Evolutionary conservation across 2,329 filamentous ascomycete genomes (phyloP), one percentile per base, ranked within the genome.

Genomic region (Torrubiellomyces zombiae): DNA sequence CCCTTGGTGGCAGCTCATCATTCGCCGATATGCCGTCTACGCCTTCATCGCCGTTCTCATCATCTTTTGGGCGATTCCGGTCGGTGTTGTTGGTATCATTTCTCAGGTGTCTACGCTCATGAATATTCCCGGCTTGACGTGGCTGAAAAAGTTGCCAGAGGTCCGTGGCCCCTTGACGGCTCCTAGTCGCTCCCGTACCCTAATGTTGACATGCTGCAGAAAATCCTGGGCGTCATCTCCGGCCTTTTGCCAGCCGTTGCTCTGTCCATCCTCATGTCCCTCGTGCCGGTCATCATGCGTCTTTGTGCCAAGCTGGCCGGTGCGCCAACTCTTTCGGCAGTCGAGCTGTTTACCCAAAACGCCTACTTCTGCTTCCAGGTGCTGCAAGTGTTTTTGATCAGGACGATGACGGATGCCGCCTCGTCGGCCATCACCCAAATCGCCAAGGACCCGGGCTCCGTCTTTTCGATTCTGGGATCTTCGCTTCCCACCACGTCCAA

Each of bases 311-410:
- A 72, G 45, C 50, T 79, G 18, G 66, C 79, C 18, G 89, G 89
- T 29, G 75, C 75, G 34, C 80, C 83, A 7, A 86, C 81, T 2
- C 50, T 72, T 11, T 77, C 82, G 2, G 68, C 75, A 6, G 72
- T 89, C 9, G 89, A 98, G 52, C 60, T 95, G 8, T 83, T 80
- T 32, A 85, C 81, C 0, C 82, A 95, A 46, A 92, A 89, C 45
- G 77, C 73, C 40, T 95, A 91, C 60, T 98, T 93, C 42, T 67
- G 67, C 32, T 91, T 91, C 58, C 80, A 89, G 50, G 68, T 95
- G 21, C 60, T 93, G n/a, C 85, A 95, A 48, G 80, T 93, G 18
- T 95, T 95, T 57, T 55, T 95, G 25, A 71, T 95, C 19, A 73
- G 79, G 6, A 93, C 86, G 0, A 37, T 95, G 11, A 64, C 79